Evolutionary conservation across 805 yeast genomes (phyloP).

Genomic region (Grigorovia transvaalensis): DNA sequence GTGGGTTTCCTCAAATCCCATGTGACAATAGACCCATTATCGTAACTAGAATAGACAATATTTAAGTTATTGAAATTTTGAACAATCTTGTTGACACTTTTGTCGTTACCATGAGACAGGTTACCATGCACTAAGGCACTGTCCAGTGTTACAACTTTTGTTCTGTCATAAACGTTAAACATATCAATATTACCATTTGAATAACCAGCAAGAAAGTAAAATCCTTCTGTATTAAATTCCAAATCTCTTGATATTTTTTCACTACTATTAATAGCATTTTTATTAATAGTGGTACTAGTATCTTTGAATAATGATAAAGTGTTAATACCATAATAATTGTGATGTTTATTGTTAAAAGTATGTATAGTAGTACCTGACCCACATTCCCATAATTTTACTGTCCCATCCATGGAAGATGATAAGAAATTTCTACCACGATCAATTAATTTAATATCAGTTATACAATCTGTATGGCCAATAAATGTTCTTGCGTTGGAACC

Average conservation of each 20-base stretch:
- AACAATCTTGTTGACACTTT: slow-evolving; percentile 2
- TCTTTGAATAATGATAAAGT: slow-evolving; percentile 8
- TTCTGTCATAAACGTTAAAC: slow-evolving; percentile 31
- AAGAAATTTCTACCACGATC: slow-evolving; percentile 62
- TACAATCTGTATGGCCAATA: slow-evolving; percentile 37
- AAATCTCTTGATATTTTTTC: slow-evolving; percentile 19
- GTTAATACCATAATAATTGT: slow-evolving; percentile 30
- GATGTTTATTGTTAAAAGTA: slow-evolving; percentile 30
- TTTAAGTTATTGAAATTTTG: slow-evolving; percentile 1
- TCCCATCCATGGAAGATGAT: slow-evolving; percentile 45
- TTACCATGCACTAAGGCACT: slow-evolving; percentile 7
- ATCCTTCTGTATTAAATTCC: slow-evolving; percentile 43
- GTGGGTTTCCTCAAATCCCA: slow-evolving; percentile 32
- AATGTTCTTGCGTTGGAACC: slow-evolving; percentile 44
- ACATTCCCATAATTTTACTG: slow-evolving; percentile 59
- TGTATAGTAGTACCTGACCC: slow-evolving; percentile 41
- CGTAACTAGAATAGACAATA: slow-evolving; percentile 28
- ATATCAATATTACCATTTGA: slow-evolving; percentile 30
- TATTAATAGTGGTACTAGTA: not conserved
- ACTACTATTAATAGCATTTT: not conserved
- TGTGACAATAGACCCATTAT: slow-evolving; percentile 26
- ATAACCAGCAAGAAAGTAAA: slow-evolving; percentile 35
- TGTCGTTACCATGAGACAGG: too few relatives aligned
- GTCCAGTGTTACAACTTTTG: slow-evolving; percentile 8
- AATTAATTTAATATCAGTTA: slow-evolving; percentile 42